A percentile compares a stretch with the other conserved stretches of the same genome.
Conservation (phyloP, 176 grass and related monocot genomes). For the Typha latifolia region DNA sequence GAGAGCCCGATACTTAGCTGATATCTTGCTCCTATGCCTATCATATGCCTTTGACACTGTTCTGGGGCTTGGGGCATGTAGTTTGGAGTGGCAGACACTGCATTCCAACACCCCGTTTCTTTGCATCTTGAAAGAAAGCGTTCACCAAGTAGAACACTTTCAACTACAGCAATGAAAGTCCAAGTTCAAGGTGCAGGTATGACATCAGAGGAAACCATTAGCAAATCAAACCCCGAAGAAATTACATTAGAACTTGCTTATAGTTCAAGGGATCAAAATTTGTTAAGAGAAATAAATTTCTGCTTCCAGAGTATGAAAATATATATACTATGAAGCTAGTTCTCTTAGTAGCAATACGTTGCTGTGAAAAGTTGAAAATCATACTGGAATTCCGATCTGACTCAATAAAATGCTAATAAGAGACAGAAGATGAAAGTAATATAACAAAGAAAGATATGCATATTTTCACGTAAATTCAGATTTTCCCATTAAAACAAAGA, state of each 20-base stretch:
- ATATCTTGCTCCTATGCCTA: constrained; percentile 78
- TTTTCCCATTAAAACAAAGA: too few species aligned
- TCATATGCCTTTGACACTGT: constrained; percentile 79
- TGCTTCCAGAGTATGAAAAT: too few species aligned
- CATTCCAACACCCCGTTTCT: constrained; percentile 77
- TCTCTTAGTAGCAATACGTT: too few species aligned
- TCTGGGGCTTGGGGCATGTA: constrained; percentile 56
- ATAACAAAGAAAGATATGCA: too few species aligned
- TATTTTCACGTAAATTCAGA: too few species aligned
- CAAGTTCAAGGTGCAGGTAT: neutral
- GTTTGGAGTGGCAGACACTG: constrained; percentile 65
- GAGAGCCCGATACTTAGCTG: constrained; percentile 56
- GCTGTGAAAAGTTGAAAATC: too few species aligned
- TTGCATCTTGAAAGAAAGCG: constrained; percentile 40
- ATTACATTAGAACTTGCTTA: neutral
- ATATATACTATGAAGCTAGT: too few species aligned
- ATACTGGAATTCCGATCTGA: too few species aligned
- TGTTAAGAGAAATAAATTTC: neutral
- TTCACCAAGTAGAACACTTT: constrained; percentile 5
- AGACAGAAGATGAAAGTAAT: too few species aligned
- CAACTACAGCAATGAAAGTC: constrained; percentile 2
- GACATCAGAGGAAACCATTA: neutral
- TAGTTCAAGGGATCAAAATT: too few species aligned
- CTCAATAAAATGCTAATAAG: too few species aligned
- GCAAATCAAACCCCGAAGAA: neutral